Evolutionary conservation across 345 rosid genomes (phyloP).

Genomic region (Ailanthus altissimus): DNA sequence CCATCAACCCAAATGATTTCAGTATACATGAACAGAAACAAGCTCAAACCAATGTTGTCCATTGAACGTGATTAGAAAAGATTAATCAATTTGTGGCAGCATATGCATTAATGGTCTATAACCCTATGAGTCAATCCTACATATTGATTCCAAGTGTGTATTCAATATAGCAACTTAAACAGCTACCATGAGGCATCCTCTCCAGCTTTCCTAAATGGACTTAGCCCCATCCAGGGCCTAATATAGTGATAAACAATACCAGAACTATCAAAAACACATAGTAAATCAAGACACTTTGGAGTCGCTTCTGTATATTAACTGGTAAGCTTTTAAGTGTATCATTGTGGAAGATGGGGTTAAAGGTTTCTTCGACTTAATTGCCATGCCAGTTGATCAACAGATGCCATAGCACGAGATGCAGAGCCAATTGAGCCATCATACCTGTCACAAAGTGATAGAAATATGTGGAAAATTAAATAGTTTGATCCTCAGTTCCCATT

Average conservation of each 20-base stretch:
- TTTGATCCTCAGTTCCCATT: neutral
- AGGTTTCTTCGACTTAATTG: slow-evolving; percentile 45
- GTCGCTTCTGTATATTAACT: neutral
- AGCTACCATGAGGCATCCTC: neutral
- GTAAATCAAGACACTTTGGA: neutral
- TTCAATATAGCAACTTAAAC: neutral
- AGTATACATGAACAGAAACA: neutral
- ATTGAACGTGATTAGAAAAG: neutral
- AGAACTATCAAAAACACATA: neutral
- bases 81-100: neutral
- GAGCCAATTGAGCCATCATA: slow-evolving; percentile 78
- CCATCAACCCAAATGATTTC: neutral
- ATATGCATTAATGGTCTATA: neutral
- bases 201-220: slow-evolving; percentile 1
- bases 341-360: slow-evolving; percentile 17
- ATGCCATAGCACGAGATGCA: slow-evolving; percentile 70
- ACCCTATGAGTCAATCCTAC: neutral
- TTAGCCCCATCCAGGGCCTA: neutral
- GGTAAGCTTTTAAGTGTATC: slow-evolving; percentile 12
- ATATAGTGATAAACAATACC: neutral
- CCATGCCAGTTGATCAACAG: slow-evolving; percentile 67
- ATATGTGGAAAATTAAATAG: neutral
- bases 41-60: neutral
- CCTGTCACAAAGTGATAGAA: slow-evolving; percentile 31
- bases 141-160: neutral